Evolutionary conservation across 192 early-diverging fungal genomes (phyloP).

Genomic region (Tieghemiomyces parasiticus): DNA sequence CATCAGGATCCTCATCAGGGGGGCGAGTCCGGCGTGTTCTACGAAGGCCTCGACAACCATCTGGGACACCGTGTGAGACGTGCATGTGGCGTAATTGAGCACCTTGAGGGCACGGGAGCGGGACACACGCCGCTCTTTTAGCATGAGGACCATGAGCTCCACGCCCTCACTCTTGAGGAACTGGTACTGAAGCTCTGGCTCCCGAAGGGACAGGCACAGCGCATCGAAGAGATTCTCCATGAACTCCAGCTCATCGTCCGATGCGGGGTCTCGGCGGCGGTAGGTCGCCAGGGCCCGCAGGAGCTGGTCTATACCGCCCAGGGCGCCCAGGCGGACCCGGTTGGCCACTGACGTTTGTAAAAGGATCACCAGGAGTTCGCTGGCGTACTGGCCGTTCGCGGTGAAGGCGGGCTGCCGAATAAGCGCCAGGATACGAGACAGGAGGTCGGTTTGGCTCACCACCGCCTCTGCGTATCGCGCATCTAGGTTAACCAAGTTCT

Average conservation of each 20-base stretch:
- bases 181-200: constrained; percentile 45
- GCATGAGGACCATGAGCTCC: constrained; percentile 79
- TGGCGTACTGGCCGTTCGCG: constrained; percentile 74
- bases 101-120: constrained; percentile 77
- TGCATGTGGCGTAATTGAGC: constrained; percentile 58
- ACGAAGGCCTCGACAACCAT: constrained; percentile 58
- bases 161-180: constrained; percentile 81
- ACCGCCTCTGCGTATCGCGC: constrained; percentile 43
- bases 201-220: constrained; percentile 53
- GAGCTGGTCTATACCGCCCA: constrained; percentile 49
- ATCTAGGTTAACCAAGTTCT: constrained; percentile 72
- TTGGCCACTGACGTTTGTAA: constrained; percentile 46
- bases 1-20: constrained; percentile 79
- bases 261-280: constrained; percentile 53
- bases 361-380: constrained; percentile 74
- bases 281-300: constrained; percentile 50
- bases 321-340: constrained; percentile 26
- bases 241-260: constrained; percentile 77
- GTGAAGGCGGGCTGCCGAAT: constrained; percentile 49
- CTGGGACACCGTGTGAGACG: constrained; percentile 21
- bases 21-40: constrained; percentile 64
- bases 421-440: constrained; percentile 61
- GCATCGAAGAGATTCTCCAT: constrained; percentile 86
- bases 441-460: constrained; percentile 42
- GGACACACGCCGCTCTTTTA: constrained; percentile 72